Evolutionary conservation across 192 early-diverging fungal species (phyloP).

Genomic region (Pilaira anomala): DNA sequence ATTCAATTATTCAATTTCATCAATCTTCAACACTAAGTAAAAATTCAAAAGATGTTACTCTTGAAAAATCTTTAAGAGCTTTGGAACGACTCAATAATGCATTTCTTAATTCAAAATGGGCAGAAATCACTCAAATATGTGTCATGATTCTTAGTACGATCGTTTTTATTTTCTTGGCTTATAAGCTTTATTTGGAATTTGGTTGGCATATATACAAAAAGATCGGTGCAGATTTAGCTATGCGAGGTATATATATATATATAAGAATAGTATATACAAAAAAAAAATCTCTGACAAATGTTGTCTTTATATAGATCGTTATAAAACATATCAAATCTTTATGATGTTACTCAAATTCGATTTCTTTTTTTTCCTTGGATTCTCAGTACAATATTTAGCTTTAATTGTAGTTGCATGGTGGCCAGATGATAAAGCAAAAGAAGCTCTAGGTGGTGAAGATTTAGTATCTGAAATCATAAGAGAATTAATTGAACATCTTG

Average conservation of each 20-base stretch:
- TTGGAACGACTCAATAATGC: slow-evolving; percentile 17
- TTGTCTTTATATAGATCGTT: slow-evolving; percentile 46
- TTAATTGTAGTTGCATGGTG: slow-evolving; percentile 52
- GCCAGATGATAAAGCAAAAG: slow-evolving; percentile 13
- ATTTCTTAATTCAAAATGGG: slow-evolving; percentile 30
- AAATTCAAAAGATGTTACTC: too few relatives aligned
- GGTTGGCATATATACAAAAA: slow-evolving; percentile 84
- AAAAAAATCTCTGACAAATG: not conserved
- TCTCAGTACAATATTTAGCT: slow-evolving; percentile 71
- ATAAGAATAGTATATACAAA: too few relatives aligned
- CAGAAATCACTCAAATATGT: slow-evolving; percentile 55
- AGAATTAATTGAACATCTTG: slow-evolving; percentile 41
- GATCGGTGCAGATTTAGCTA: slow-evolving; percentile 73
- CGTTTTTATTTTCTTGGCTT: slow-evolving; percentile 50
- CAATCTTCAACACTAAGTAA: slow-evolving; percentile 43
- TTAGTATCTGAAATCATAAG: slow-evolving; percentile 11
- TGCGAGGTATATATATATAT: slow-evolving; percentile 50
- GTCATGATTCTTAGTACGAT: slow-evolving; percentile 50
- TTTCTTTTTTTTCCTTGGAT: slow-evolving; percentile 75
- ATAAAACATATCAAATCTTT: slow-evolving; percentile 76
- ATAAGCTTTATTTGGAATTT: slow-evolving; percentile 75
- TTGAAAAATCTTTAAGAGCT: not conserved
- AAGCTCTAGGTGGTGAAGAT: too few relatives aligned
- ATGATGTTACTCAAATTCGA: slow-evolving; percentile 81
- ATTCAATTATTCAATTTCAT: slow-evolving; percentile 67